phyloP scores from a whole-genome alignment of 2,329 filamentous ascomycete genomes.

The Mycocentrospora acerina region DNA sequence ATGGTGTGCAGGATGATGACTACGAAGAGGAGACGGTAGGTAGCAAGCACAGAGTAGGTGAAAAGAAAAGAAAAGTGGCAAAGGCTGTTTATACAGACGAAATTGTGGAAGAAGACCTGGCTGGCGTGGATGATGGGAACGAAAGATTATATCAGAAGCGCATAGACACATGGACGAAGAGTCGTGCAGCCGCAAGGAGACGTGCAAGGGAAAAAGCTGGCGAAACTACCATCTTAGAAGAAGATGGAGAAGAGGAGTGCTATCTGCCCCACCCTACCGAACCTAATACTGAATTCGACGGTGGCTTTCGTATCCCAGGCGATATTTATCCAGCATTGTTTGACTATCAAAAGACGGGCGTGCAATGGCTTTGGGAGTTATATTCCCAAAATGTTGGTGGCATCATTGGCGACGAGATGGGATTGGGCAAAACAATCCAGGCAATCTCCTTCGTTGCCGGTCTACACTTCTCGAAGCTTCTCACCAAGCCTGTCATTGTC shows the following conservation, averaged over 20 bases:
- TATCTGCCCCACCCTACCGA: conserved; percentile 82
- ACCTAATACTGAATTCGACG: conserved; percentile 72
- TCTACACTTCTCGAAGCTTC: conserved; percentile 84
- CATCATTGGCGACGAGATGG: conserved; percentile 98
- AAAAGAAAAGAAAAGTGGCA: conserved; percentile 28
- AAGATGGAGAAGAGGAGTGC: conserved; percentile 66
- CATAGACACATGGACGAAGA: conserved; percentile 71
- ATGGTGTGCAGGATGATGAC: conserved; percentile 42
- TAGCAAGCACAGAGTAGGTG: conserved; percentile 42
- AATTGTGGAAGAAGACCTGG: conserved; percentile 54
- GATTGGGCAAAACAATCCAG: conserved; percentile 90
- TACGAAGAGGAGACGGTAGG: conserved; percentile 41
- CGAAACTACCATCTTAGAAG: conserved; percentile 19
- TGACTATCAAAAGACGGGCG: conserved; percentile 94
- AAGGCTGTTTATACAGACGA: conserved; percentile 22
- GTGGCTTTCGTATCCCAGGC: conserved; percentile 78
- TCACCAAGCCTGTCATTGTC: conserved; percentile 82
- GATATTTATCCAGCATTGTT: conserved; percentile 93
- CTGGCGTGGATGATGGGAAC: conserved; percentile 82
- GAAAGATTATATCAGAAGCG: conserved; percentile 77
- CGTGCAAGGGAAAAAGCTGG: conserved; percentile 43
- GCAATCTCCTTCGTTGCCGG: conserved; percentile 82
- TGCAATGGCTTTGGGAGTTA: conserved; percentile 93
- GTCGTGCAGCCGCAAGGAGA: conserved; percentile 61
- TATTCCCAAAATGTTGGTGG: conserved; percentile 88